Conservation (phyloP, 306 rosid species). For the Inga oerstediana region DNA sequence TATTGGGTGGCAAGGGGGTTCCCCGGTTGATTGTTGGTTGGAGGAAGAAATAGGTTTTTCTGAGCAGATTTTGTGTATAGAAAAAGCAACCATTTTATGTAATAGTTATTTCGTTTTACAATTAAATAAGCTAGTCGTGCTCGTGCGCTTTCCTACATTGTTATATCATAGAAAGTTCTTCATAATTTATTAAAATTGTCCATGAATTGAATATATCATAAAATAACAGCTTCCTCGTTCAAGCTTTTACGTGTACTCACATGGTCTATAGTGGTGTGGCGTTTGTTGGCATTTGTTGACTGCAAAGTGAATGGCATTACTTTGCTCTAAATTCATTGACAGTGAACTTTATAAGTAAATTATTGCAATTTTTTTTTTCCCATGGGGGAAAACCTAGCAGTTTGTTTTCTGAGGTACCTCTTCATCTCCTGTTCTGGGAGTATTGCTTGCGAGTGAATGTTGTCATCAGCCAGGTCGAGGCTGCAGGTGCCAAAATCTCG, state of each 20-base stretch:
- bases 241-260: constrained; percentile 23
- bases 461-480: neutral
- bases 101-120: constrained; percentile 32
- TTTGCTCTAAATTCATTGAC: neutral
- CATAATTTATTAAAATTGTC: constrained; percentile 31
- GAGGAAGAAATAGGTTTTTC: neutral
- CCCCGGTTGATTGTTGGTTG: constrained; percentile 25
- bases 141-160: constrained; percentile 34
- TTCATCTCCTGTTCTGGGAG: constrained; percentile 15
- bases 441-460: neutral
- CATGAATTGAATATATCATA: constrained; percentile 28
- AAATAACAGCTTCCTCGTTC: constrained; percentile 9
- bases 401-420: constrained; percentile 19
- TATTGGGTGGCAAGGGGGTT: constrained; percentile 30
- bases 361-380: constrained; percentile 1
- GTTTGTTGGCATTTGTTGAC: constrained; percentile 22
- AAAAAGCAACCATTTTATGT: constrained; percentile 19
- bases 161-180: constrained; percentile 28
- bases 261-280: constrained; percentile 23
- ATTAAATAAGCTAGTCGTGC: constrained; percentile 38
- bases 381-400: neutral
- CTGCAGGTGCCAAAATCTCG: neutral
- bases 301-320: constrained; percentile 14
- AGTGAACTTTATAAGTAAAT: constrained; percentile 16
- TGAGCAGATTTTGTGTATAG: constrained; percentile 13